phyloP scores from a whole-genome alignment of 345 rosid genomes.

The Bruguiera sexangula region DNA sequence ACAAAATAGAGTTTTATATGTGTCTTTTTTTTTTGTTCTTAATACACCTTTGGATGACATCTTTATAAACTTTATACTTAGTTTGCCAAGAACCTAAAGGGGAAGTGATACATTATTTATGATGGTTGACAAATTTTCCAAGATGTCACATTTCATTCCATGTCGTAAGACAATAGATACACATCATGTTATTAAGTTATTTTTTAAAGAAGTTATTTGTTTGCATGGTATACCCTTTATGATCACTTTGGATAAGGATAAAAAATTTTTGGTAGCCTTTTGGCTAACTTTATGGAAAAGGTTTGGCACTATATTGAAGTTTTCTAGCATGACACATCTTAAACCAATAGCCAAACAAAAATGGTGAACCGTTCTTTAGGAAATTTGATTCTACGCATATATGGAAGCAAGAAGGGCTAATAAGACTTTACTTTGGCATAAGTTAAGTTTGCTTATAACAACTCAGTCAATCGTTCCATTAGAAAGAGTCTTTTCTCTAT shows the following conservation, averaged over 20 bases:
- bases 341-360: background rate
- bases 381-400: background rate
- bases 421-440: background rate
- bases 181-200: background rate
- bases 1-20: background rate
- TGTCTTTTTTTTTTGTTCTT: background rate
- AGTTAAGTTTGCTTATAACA: background rate
- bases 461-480: background rate
- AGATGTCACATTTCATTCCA: background rate
- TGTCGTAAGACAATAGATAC: background rate
- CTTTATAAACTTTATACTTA: background rate
- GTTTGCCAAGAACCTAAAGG: background rate
- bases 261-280: background rate
- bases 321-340: background rate
- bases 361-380: background rate
- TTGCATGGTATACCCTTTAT: background rate
- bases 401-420: background rate
- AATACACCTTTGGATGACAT: background rate
- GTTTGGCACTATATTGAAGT: background rate
- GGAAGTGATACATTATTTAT: background rate
- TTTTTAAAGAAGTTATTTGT: background rate
- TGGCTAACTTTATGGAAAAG: slow-evolving; percentile 4
- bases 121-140: background rate
- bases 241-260: background rate
- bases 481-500: background rate